Evolutionary conservation across 202 grass and related monocot species (phyloP), one percentile per base, ranked within the genome.

Genomic region (Panicum hallii): DNA sequence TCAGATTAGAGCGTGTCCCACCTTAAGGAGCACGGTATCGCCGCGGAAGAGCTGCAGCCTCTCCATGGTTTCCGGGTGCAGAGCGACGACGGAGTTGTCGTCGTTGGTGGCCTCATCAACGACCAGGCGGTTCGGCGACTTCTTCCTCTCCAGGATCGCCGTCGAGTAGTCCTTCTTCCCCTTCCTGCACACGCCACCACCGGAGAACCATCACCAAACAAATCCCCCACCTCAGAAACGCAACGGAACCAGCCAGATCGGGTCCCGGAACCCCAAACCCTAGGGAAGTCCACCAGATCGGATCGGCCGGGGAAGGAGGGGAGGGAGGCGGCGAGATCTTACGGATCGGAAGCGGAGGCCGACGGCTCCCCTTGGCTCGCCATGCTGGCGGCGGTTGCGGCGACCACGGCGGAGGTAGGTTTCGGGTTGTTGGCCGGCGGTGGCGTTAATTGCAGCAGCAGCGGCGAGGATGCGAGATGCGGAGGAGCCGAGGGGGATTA

Each of bases 101-200:
- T 97, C 94, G 38, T 97, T 97, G 68, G 86, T 82, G 58, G 92
- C 95, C 90, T 98, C 95, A 8, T 95, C 95, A 47, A 98, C 92
- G 55, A 98, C 83, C 40, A 98, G 85, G 9, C 95, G 80, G 83
- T 98, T 98, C 3, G 93, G 89, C n/a, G 92, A 88, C 79, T 98
- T 98, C 77, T 98, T 98, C 86, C 93, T 72, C 79, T 95, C 95
- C 11, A 98, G 82, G 81, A 98, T 98, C 73, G 90, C 95, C 62
- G 95, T 98, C 84, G 90, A 93, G 80, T 83, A 95, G 72, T 98
- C 92, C 89, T 94, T 97, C 87, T 97, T 97, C 68, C 83, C 95
- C 77, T 93, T 91, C 73, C 95, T 97, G 89, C 65, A 68, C 62
- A 14, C 48, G 44, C 15, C 6, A 36, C 20, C 55, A 41, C 7